Evolutionary conservation across 177 flowering plant species (phyloP).

Genomic region (Telopea speciosissima): DNA sequence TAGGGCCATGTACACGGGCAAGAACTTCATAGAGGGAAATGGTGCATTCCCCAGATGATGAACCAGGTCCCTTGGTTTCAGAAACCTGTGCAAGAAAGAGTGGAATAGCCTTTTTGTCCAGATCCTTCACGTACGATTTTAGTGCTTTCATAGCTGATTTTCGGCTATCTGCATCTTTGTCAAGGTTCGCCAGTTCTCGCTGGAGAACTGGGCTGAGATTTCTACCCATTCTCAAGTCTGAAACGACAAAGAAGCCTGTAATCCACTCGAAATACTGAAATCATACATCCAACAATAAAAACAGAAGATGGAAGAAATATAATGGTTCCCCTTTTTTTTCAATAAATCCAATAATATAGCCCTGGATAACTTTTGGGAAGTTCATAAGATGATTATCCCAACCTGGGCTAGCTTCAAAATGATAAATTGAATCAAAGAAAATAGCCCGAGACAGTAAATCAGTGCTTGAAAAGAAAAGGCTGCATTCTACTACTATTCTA

Average conservation of each 20-base stretch:
- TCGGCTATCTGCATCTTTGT: slow-evolving; percentile 87
- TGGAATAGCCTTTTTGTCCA: slow-evolving; percentile 81
- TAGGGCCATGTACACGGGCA: slow-evolving; percentile 83
- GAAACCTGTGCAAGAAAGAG: slow-evolving; percentile 84
- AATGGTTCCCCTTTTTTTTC: not conserved
- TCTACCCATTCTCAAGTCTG: slow-evolving; percentile 59
- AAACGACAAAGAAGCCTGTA: not conserved
- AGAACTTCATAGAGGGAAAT: slow-evolving; percentile 91
- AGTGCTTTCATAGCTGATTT: slow-evolving; percentile 88
- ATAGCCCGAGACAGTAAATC: not conserved
- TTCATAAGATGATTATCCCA: not conserved
- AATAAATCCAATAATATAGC: not conserved
- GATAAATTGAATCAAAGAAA: not conserved
- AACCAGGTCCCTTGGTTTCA: slow-evolving; percentile 60
- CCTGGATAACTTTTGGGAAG: not conserved
- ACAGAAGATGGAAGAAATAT: not conserved
- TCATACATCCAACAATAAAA: not conserved
- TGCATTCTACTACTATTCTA: not conserved
- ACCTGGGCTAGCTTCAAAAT: not conserved
- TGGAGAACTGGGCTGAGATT: slow-evolving; percentile 59
- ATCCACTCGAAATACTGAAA: not conserved
- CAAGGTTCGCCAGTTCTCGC: slow-evolving; percentile 74
- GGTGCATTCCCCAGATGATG: slow-evolving; percentile 62
- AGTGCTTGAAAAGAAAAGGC: not conserved
- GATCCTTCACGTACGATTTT: slow-evolving; percentile 73